Evolutionary conservation across 805 yeast species (phyloP).

Genomic region (Candida silvicultrix): DNA sequence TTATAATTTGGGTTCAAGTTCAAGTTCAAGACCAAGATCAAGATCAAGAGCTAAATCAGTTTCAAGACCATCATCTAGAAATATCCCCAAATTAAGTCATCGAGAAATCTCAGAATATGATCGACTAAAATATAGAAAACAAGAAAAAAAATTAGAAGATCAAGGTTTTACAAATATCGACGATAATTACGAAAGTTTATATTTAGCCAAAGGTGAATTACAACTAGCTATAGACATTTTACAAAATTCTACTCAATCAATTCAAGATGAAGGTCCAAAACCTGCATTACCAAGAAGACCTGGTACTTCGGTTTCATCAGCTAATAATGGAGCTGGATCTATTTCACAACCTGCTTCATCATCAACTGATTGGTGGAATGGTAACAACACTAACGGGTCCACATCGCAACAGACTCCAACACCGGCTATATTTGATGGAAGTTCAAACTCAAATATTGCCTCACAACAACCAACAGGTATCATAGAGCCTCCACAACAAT

Average conservation of each 20-base stretch:
- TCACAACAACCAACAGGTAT: constrained; percentile 17
- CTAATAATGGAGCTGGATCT: neutral
- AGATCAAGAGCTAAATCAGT: constrained; percentile 11
- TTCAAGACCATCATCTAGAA: constrained; percentile 6
- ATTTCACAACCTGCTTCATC: constrained; percentile 4
- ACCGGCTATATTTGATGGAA: constrained; percentile 25
- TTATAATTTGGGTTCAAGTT: constrained; percentile 15
- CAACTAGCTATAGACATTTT: constrained; percentile 54
- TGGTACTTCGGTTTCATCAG: constrained; percentile 8
- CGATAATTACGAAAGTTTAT: constrained; percentile 56
- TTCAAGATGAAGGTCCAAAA: constrained; percentile 34
- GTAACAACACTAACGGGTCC: constrained; percentile 1
- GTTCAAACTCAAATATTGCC: neutral
- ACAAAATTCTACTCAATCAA: constrained; percentile 27
- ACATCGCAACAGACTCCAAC: constrained; percentile 28
- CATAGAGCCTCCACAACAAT: constrained; percentile 53
- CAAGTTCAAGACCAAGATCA: constrained; percentile 13
- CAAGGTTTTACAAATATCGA: constrained; percentile 56
- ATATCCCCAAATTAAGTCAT: constrained; percentile 37
- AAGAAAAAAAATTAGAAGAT: constrained; percentile 40
- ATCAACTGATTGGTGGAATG: constrained; percentile 17
- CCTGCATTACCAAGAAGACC: constrained; percentile 40
- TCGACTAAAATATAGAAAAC: constrained; percentile 41
- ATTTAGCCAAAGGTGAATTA: constrained; percentile 51
- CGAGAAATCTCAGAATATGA: constrained; percentile 50